Percentiles rank a stretch among this genome's conserved stretches.
phyloP scores from a whole-genome alignment of 176 grass and related monocot genomes.

The Pharus latifolius region DNA sequence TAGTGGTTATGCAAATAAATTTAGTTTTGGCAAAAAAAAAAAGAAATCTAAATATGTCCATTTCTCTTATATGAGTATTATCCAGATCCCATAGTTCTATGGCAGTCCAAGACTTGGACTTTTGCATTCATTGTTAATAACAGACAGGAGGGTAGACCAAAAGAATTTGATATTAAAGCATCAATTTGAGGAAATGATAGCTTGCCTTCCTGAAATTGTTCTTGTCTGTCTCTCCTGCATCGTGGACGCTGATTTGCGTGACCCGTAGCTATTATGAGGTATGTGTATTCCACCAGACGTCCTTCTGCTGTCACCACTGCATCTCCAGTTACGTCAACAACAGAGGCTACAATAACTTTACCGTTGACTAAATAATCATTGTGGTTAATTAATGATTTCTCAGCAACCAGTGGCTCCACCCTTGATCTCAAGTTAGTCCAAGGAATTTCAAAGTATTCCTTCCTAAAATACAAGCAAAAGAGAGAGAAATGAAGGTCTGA shows the following conservation, averaged over 20 bases:
- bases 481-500: not conserved
- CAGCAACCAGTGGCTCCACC: slow-evolving; percentile 34
- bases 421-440: slow-evolving; percentile 35
- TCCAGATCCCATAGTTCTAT: not conserved
- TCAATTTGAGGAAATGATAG: not conserved
- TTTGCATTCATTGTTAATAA: not conserved
- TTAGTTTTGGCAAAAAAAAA: not conserved
- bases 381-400: slow-evolving; percentile 41
- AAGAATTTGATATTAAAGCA: not conserved
- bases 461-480: slow-evolving; percentile 15
- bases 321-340: slow-evolving; percentile 24
- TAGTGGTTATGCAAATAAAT: not conserved
- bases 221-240: slow-evolving; percentile 18
- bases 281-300: slow-evolving; percentile 23
- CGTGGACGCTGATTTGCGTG: slow-evolving; percentile 8
- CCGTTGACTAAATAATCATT: slow-evolving; percentile 23
- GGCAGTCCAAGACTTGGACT: not conserved
- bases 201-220: slow-evolving; percentile 41
- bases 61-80: not conserved
- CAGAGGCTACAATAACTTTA: slow-evolving; percentile 19
- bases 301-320: slow-evolving; percentile 34
- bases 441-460: slow-evolving; percentile 47
- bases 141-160: not conserved
- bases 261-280: slow-evolving; percentile 42
- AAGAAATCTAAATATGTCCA: not conserved